These are phyloP conservation scores for Aspergillus spinulosporus DNA, from an alignment of 2,329 filamentous ascomycete genomes.

Conservation along the genomic window DNA sequence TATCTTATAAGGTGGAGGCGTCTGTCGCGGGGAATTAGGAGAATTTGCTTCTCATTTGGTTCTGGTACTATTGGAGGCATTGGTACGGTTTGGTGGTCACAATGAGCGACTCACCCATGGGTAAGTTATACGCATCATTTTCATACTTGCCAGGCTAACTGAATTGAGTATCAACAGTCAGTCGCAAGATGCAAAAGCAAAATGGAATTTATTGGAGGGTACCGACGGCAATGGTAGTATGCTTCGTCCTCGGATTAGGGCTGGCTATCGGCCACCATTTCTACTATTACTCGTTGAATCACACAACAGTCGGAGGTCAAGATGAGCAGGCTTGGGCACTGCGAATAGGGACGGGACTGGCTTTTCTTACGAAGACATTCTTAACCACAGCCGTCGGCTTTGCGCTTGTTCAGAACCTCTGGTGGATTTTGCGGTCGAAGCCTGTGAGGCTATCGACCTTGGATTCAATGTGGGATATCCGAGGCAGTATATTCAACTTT, in stretches of 20 bases:
- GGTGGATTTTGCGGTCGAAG: slow-evolving; percentile 7
- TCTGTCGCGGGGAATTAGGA: too few relatives aligned
- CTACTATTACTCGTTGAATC: slow-evolving; percentile 8
- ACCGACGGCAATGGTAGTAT: slow-evolving; percentile 4
- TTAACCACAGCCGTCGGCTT: slow-evolving; percentile 7
- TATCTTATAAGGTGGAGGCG: too few relatives aligned
- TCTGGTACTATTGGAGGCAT: too few relatives aligned
- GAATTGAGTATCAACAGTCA: neutral
- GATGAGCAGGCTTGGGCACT: neutral
- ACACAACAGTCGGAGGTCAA: neutral
- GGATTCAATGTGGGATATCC: slow-evolving; percentile 11
- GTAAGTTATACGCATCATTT: neutral
- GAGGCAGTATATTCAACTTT: slow-evolving; percentile 11
- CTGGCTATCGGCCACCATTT: slow-evolving; percentile 11
- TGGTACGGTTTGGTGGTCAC: too few relatives aligned
- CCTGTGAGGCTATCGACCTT: neutral
- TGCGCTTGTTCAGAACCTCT: slow-evolving; percentile 2
- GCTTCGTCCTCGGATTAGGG: slow-evolving; percentile 1
- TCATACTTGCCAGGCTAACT: neutral
- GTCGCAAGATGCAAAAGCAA: neutral
- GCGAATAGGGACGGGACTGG: slow-evolving; percentile 3
- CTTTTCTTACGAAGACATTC: slow-evolving; percentile 5
- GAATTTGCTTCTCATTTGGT: too few relatives aligned
- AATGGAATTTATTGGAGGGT: slow-evolving; percentile 10
- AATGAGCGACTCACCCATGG: neutral